Base-by-base conservation (phyloP, 2,329 filamentous ascomycete genomes). In the Proliferodiscus dingleyae region DNA sequence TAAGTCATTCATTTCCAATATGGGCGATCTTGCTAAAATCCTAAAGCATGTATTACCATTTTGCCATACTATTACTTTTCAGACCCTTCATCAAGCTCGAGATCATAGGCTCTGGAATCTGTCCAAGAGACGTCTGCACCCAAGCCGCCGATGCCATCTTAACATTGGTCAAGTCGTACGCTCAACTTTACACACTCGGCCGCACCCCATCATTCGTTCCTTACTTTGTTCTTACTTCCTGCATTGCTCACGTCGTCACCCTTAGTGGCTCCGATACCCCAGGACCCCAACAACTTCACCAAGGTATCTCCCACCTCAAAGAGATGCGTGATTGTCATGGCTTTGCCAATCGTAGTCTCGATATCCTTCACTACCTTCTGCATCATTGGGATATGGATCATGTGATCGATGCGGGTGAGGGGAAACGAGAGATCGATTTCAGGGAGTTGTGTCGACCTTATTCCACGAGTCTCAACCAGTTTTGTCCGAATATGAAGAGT, bases 21-120 rank as follows among this genome's bases (percentile, higher is more conserved):
- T n/a, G n/a, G n/a, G n/a, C n/a, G n/a, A n/a, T n/a, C 2, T 8
- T 4, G 19, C 47, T 49, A 23, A 49, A 6, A n/a, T 41, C 6
- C 8, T 10, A 5, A 47, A 83, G 80, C 61, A 83, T 86, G 81
- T 80, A 85, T 52, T 85, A 85, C 59, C 77, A 86, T 57, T 83
- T 81, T 50, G 76, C 80, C 23, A 82, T 83, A n/a, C 64, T 85
- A 0, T 74, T 87, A n/a, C 73, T 89, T 1, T 89, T 89, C 61
- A 74, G 85, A 5, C 85, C 85, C 0, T 71, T 89, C 29, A 57
- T 62, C 36, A 62, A 60, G 38, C 49, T 63, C 9, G 33, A 53
- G 10, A 51, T 64, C 5, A 37, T 51, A 4, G 54, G 52, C 2
- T 61, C 60, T 0, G 37, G 50, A 6, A 49, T 63, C 4, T 61